Base-by-base conservation (phyloP, 1,139 yeast species). In the Scheffersomyces parashehatae region DNA sequence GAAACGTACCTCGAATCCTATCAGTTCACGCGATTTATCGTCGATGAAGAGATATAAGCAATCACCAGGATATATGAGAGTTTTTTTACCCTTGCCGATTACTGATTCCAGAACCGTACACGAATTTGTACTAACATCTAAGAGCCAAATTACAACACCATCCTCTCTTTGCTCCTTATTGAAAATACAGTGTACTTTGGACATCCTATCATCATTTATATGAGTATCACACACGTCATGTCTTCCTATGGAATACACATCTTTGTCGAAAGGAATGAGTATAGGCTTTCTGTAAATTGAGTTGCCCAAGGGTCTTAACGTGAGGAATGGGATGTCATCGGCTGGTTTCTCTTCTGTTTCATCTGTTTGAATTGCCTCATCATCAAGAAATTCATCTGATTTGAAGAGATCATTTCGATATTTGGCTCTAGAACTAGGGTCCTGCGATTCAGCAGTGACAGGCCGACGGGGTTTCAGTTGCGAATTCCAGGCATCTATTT, bases 161-260 rank as follows among this genome's bases (percentile, higher is more conserved):
- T 83, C 90, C 45, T 83, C 88, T 34, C 84, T 77, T 7, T 64
- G 55, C 35, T 68, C 68, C 54, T 83, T 80, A 42, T 74, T 59
- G 12, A 93, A 68, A 33, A 83, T 70, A 59, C 97, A 90, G 60
- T 93, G 98, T 3, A 85, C 74, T 50, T 89, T 87, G 2, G 97
- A 90, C 55, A 91, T 77, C 40, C 97, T 69, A 52, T 79, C 85
- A 54, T 90, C 97, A 34, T 77, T 70, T 12, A 89, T 77, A 38
- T 67, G 70, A 16, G 75, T 72, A 53, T 84, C 82, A 47, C 87
- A 81, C 1, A 79, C 73, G 39, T 79, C 83, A 31, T 78, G 74
- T 37, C 95, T 64, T 0, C 95, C 95, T 42, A 86, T 75, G 37
- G 82, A 70, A 57, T 79, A 84, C 3, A 85, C 82, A 39, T 77